Evolutionary conservation across 257 asterid genomes (phyloP).

Genomic region (Penstemon davidsonii): DNA sequence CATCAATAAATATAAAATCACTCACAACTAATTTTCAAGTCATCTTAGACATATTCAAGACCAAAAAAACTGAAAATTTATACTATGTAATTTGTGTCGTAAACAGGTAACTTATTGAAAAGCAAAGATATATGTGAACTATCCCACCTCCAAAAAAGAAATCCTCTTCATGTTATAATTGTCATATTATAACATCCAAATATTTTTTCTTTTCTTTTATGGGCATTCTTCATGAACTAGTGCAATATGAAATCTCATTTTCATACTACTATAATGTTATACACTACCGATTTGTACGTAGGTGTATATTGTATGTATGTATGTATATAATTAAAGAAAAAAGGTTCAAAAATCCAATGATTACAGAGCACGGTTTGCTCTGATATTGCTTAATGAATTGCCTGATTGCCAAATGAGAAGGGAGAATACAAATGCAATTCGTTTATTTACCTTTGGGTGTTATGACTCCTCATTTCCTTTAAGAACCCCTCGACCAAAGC

Average conservation of each 20-base stretch:
- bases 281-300: too few species aligned
- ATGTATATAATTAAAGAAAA: too few species aligned
- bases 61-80: not conserved
- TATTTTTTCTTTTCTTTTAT: too few species aligned
- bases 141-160: not conserved
- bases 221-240: too few species aligned
- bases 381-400: not conserved
- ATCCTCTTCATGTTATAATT: not conserved
- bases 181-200: too few species aligned
- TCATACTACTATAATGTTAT: too few species aligned
- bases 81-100: not conserved
- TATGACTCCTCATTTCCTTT: slow-evolving; percentile 44
- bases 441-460: slow-evolving; percentile 46
- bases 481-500: slow-evolving; percentile 56
- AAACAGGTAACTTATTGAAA: not conserved
- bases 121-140: slow-evolving; percentile 4
- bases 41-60: slow-evolving; percentile 5
- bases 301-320: too few species aligned
- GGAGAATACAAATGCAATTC: not conserved
- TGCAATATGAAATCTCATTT: too few species aligned
- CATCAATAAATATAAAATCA: not conserved
- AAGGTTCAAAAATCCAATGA: too few species aligned
- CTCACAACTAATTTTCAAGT: slow-evolving; percentile 8
- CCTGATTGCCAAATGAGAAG: not conserved
- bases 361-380: too few species aligned